Evolutionary conservation across 768 basidiomycete species (phyloP).

Genomic region (Amanita fuliginea): DNA sequence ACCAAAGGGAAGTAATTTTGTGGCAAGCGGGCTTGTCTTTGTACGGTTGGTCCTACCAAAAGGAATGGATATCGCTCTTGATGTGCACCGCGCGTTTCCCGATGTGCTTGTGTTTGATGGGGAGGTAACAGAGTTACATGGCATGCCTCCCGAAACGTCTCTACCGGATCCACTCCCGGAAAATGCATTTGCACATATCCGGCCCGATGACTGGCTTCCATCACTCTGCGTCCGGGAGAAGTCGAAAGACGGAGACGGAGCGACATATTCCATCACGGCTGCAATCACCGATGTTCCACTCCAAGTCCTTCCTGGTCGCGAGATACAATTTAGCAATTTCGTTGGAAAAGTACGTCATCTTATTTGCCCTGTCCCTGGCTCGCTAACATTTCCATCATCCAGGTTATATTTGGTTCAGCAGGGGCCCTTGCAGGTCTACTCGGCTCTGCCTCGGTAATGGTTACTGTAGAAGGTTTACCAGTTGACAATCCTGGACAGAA

Average conservation of each 20-base stretch:
- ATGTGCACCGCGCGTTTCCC: constrained; percentile 56
- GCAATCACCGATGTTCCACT: constrained; percentile 65
- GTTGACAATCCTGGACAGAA: constrained; percentile 20
- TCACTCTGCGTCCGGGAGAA: constrained; percentile 29
- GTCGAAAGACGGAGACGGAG: constrained; percentile 36
- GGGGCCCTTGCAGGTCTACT: constrained; percentile 62
- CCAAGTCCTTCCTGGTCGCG: constrained; percentile 66
- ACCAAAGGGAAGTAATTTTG: constrained; percentile 33
- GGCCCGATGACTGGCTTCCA: constrained; percentile 58
- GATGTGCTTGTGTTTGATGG: constrained; percentile 77
- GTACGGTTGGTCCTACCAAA: constrained; percentile 57
- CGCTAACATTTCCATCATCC: background rate
- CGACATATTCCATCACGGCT: constrained; percentile 49
- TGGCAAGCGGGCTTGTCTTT: constrained; percentile 61
- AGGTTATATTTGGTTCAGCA: constrained; percentile 60
- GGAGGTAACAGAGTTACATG: constrained; percentile 29
- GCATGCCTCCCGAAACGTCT: constrained; percentile 27
- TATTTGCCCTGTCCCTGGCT: background rate
- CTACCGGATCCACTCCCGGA: constrained; percentile 60
- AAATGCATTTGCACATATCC: constrained; percentile 66
- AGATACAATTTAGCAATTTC: constrained; percentile 67
- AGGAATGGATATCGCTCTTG: constrained; percentile 55
- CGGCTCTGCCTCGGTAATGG: constrained; percentile 51
- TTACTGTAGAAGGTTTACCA: constrained; percentile 51
- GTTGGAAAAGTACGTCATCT: constrained; percentile 50